Conservation (phyloP, 352 stramenopile genomes). For the Phytophthora pistaciae region DNA sequence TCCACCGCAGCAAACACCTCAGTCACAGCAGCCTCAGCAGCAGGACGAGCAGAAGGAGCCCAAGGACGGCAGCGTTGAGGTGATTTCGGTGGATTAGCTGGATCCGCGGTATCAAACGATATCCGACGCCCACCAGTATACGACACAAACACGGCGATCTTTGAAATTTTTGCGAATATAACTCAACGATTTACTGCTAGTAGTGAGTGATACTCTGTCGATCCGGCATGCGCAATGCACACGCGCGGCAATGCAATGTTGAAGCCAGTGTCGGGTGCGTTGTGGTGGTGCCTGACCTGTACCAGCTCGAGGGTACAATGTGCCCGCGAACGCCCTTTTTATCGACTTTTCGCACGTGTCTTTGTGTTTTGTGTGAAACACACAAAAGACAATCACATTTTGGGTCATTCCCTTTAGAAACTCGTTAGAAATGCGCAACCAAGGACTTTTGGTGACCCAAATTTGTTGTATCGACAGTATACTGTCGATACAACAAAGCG, state of each 20-base stretch:
- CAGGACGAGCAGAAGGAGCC: conserved; percentile 13
- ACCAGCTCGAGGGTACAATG: background rate
- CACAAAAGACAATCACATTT: too few relatives aligned
- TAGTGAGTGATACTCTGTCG: background rate
- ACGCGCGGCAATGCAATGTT: conserved; percentile 12
- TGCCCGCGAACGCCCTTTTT: conserved; percentile 3
- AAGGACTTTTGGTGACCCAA: too few relatives aligned
- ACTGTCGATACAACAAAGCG: background rate
- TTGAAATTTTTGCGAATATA: conserved; percentile 24
- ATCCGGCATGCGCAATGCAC: background rate
- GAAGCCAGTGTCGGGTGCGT: conserved; percentile 9
- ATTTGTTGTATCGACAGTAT: too few relatives aligned
- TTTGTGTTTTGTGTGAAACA: too few relatives aligned
- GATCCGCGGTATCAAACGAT: conserved; percentile 16
- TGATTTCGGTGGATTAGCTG: conserved; percentile 40
- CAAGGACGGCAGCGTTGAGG: conserved; percentile 25
- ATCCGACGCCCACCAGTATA: background rate
- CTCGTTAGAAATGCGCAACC: too few relatives aligned
- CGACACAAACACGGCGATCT: conserved; percentile 11
- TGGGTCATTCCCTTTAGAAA: too few relatives aligned
- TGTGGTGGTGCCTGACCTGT: conserved; percentile 3
- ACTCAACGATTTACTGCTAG: background rate
- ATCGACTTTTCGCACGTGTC: background rate
- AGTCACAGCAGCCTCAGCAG: background rate
- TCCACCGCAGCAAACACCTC: background rate